Evolutionary conservation across 2,329 filamentous ascomycete species (phyloP), one percentile per base, ranked within the genome.

Genomic region (Elsinoe australis): DNA sequence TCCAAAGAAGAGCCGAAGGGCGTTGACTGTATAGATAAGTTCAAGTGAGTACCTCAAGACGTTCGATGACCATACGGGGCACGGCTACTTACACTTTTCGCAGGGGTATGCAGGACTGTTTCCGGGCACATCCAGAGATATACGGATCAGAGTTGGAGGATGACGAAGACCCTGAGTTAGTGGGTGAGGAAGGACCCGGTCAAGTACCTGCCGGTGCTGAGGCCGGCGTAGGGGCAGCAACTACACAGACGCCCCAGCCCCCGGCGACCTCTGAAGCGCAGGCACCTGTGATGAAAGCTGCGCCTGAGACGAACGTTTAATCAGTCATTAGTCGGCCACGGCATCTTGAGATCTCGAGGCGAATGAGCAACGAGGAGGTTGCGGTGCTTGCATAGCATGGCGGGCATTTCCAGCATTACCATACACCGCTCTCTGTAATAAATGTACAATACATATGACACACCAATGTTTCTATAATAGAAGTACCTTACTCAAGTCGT

Each of bases 41-140:
- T 95, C 76, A 89, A 94, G 87, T 92, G 75, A 38, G 84, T 76
- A 36, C n/a, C 22, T 26, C 8, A 5, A 2, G 7, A 49, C 34
- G 36, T 5, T n/a, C n/a, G n/a, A n/a, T n/a, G n/a, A n/a, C n/a
- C n/a, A n/a, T n/a, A n/a, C n/a, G n/a, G n/a, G n/a, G n/a, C n/a
- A n/a, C 34, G 50, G 58, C 17, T 26, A 6, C 18, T 39, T 3
- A 47, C 42, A 15, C 12, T 12, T 4, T 14, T 36, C 57, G 59
- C 57, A 95, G 89, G 75, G 81, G 76, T 59, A 98, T 98, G 92
- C 92, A 96, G 72, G 83, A 90, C 60, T 98, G 92, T 73, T 98
- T 98, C 77, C 80, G 88, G 58, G 72, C 82, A 64, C 85, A 95
- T 66, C 92, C 92, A 15, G 92, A 96, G 34, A 76, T 95, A 52